Percentiles rank a stretch among this genome's conserved stretches.
phyloP scores from a whole-genome alignment of 768 basidiomycete genomes.

The Gloeostereum incarnatum region DNA sequence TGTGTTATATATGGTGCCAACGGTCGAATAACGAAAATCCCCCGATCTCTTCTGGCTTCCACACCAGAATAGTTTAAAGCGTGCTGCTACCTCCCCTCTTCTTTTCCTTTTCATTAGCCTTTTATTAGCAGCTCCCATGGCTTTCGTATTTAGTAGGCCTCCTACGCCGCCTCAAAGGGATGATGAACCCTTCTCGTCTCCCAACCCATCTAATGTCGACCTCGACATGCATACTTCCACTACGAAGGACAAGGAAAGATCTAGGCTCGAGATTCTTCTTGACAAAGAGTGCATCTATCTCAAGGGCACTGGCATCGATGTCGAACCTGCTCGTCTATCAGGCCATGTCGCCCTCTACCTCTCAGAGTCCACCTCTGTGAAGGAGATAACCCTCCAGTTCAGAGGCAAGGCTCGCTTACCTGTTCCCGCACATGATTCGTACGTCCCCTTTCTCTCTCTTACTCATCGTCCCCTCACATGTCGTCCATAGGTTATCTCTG shows the following conservation, averaged over 20 bases:
- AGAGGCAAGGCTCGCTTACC: conserved; percentile 76
- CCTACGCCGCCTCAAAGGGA: too few species aligned
- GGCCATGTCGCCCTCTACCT: conserved; percentile 79
- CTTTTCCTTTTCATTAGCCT: too few species aligned
- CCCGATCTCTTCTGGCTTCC: too few species aligned
- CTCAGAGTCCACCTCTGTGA: conserved; percentile 73
- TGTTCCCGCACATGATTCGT: conserved; percentile 48
- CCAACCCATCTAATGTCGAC: background rate
- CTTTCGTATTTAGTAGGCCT: too few species aligned
- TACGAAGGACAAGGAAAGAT: conserved; percentile 30
- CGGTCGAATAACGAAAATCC: too few species aligned
- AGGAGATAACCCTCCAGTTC: conserved; percentile 78
- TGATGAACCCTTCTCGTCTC: too few species aligned
- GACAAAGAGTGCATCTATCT: conserved; percentile 62
- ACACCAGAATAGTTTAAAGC: too few species aligned
- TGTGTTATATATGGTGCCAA: too few species aligned
- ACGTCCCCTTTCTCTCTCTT: conserved; percentile 18
- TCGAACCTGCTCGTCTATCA: conserved; percentile 72
- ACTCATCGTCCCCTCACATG: conserved; percentile 6
- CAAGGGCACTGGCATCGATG: conserved; percentile 73
- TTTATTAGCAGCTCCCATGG: too few species aligned
- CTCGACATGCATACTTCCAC: background rate
- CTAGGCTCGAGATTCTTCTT: conserved; percentile 70
- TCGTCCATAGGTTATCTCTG: conserved; percentile 25
- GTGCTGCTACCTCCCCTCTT: too few species aligned